Evolutionary conservation across 2,329 filamentous ascomycete genomes (phyloP).

Genomic region (Metarhizium humberi): DNA sequence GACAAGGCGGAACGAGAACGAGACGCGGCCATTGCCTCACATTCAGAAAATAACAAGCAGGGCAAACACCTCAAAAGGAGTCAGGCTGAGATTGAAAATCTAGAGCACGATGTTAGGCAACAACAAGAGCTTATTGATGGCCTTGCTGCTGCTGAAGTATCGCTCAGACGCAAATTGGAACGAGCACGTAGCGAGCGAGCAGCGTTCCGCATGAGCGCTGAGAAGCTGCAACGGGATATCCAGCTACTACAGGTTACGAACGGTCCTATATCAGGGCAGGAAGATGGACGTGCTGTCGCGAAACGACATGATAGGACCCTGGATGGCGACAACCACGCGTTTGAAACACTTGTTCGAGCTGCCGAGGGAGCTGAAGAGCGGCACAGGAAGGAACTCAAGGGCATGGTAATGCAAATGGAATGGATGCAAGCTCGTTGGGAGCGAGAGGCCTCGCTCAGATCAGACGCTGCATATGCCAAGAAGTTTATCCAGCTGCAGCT

Average conservation of each 20-base stretch:
- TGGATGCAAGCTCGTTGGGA: slow-evolving; percentile 77
- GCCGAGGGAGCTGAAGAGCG: slow-evolving; percentile 55
- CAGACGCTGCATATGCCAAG: slow-evolving; percentile 80
- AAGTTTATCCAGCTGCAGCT: slow-evolving; percentile 70
- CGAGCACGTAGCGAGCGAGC: slow-evolving; percentile 58
- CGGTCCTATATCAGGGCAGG: slow-evolving; percentile 12
- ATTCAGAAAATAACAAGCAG: slow-evolving; percentile 38
- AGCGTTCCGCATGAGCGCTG: slow-evolving; percentile 41
- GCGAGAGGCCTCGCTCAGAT: slow-evolving; percentile 71
- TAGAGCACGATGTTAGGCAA: slow-evolving; percentile 64
- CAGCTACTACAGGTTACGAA: slow-evolving; percentile 34
- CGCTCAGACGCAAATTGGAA: slow-evolving; percentile 59
- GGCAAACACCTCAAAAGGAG: slow-evolving; percentile 52
- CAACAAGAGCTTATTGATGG: slow-evolving; percentile 56
- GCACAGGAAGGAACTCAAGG: slow-evolving; percentile 68
- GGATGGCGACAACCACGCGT: slow-evolving; percentile 31
- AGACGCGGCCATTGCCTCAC: slow-evolving; percentile 20
- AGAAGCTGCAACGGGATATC: slow-evolving; percentile 45
- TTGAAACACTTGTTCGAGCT: slow-evolving; percentile 49
- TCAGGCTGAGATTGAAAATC: slow-evolving; percentile 54
- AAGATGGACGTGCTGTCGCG: slow-evolving; percentile 11
- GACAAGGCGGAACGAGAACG: slow-evolving; percentile 43
- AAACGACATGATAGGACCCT: slow-evolving; percentile 23
- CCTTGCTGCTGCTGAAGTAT: slow-evolving; percentile 45
- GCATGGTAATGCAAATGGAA: slow-evolving; percentile 80